Evolutionary conservation across 768 basidiomycete genomes (phyloP), one percentile per base, ranked within the genome.

Genomic region (Tremella yokohamensis): DNA sequence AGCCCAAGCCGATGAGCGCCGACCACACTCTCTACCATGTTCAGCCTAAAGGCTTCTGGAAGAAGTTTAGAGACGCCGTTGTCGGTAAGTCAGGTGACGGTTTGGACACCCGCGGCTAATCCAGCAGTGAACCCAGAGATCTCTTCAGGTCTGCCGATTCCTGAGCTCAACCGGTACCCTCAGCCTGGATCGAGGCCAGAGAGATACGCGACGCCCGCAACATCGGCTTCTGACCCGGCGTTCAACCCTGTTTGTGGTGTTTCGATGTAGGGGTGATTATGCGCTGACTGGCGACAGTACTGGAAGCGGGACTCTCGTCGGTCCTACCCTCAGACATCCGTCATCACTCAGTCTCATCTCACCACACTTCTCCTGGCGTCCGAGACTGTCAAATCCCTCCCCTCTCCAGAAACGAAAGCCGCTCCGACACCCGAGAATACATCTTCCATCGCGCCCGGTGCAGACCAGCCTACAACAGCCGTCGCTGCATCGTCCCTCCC

Each of bases 111-210:
- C 40, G 19, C 40, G 7, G 49, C 49, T 29, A 22, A 49, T n/a
- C 6, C 37, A 20, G 19, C 22, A 73, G 84, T 91, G 61, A 91
- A 92, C 77, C 89, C 91, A 40, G 86, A 89, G 74, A 93, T 96
- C 75, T 92, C 90, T 11, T 85, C 83, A 61, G 92, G 92, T 76
- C 83, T 97, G 37, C 92, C 92, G 22, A 80, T 91, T 60, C 81
- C 86, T 40, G 78, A 77, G 48, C 51, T 86, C 62, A 81, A 91
- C 78, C 83, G 92, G 64, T 87, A 86, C 70, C 92, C 91, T 29
- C 89, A 84, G 47, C 92, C 92, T 50, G 92, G 79, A n/a, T 90
- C 89, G 12, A 81, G 92, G 56, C 85, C 89, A 18, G 92, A 94
- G 79, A 82, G 80, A 64, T 93, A 92, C 70, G 82, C 86, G 16